Evolutionary conservation across 1,139 yeast genomes (phyloP).

Genomic region (Yamadazyma membranifaciens): DNA sequence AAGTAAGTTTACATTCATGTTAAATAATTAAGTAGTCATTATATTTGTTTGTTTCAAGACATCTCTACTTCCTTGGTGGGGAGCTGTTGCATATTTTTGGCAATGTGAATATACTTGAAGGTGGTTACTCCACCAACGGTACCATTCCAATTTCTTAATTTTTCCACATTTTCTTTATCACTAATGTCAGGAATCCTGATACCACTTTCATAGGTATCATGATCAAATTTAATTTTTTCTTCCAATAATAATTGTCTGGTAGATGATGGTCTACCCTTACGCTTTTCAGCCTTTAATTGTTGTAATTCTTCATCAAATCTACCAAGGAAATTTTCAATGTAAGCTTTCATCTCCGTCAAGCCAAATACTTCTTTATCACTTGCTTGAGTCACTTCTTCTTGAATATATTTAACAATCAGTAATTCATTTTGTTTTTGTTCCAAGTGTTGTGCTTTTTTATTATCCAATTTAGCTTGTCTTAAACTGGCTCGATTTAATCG

Average conservation of each 20-base stretch:
- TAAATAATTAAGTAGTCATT: not conserved
- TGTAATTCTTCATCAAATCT: conserved; percentile 74
- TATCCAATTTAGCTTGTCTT: conserved; percentile 68
- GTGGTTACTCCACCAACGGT: conserved; percentile 75
- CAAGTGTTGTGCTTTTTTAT: conserved; percentile 52
- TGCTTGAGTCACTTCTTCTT: conserved; percentile 55
- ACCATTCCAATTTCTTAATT: conserved; percentile 75
- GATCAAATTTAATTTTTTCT: conserved; percentile 59
- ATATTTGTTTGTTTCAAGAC: conserved; percentile 2
- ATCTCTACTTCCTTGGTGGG: conserved; percentile 24
- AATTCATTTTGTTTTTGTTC: conserved; percentile 62
- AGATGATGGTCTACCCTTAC: conserved; percentile 86
- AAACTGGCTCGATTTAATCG: conserved; percentile 83
- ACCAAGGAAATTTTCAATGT: conserved; percentile 61
- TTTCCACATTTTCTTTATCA: conserved; percentile 56
- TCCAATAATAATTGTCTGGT: conserved; percentile 67
- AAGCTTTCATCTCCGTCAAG: conserved; percentile 55
- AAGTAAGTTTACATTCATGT: too few relatives aligned
- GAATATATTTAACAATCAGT: conserved; percentile 59
- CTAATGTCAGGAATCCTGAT: conserved; percentile 71
- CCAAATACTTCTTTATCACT: conserved; percentile 43
- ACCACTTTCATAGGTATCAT: conserved; percentile 64
- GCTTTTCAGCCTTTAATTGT: conserved; percentile 54
- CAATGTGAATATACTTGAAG: conserved; percentile 45
- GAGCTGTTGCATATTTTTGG: conserved; percentile 29